Conservation (phyloP, 495 filamentous ascomycete species). For the Parmelia sp. region DNA sequence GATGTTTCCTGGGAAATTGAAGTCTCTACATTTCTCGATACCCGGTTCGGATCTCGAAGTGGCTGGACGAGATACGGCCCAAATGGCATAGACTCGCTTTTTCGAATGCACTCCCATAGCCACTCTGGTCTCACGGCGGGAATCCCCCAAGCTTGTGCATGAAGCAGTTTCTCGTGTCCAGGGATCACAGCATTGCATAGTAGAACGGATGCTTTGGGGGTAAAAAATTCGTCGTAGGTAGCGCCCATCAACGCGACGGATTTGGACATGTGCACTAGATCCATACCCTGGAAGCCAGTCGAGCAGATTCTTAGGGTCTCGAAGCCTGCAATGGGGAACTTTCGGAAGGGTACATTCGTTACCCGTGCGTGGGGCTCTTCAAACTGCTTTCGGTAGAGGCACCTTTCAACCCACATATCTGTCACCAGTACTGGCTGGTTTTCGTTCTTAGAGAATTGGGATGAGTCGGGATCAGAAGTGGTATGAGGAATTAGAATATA, state of each 20-base stretch:
- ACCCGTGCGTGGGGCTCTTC: conserved; percentile 64
- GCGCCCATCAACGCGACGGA: conserved; percentile 69
- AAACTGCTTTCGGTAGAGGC: conserved; percentile 65
- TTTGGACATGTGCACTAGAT: conserved; percentile 76
- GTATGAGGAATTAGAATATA: conserved; percentile 54
- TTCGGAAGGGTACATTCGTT: conserved; percentile 65
- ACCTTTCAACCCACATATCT: conserved; percentile 89
- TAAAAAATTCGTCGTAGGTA: conserved; percentile 68
- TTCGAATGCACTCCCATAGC: conserved; percentile 73
- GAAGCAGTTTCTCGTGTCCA: conserved; percentile 70
- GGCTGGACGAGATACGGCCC: conserved; percentile 39
- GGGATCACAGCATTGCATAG: conserved; percentile 55
- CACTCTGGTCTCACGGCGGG: conserved; percentile 72
- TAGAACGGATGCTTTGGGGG: conserved; percentile 58
- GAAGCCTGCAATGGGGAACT: conserved; percentile 65
- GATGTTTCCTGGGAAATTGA: background rate
- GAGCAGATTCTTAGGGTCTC: conserved; percentile 62
- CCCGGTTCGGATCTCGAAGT: conserved; percentile 19
- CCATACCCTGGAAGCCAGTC: conserved; percentile 76
- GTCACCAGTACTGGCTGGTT: conserved; percentile 57
- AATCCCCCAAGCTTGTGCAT: conserved; percentile 65
- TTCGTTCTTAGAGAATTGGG: conserved; percentile 39
- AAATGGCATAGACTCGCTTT: conserved; percentile 47
- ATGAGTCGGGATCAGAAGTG: conserved; percentile 33
- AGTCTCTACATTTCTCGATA: background rate